Conservation (phyloP, 768 basidiomycete genomes). For the Russula emetica region DNA sequence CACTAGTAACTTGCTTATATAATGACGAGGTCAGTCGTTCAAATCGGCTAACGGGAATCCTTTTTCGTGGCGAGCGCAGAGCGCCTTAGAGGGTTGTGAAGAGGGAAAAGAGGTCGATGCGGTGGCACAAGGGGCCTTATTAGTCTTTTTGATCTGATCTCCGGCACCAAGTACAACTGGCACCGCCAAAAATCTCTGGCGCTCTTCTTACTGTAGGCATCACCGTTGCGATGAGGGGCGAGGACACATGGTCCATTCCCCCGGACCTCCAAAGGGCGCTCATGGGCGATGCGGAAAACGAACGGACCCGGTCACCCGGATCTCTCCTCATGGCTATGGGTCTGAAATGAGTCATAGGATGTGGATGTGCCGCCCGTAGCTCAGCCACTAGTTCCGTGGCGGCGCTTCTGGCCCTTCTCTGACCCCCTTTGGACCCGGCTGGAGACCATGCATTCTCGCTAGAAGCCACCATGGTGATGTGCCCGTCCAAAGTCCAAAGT, state of each 20-base stretch:
- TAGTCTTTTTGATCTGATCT: constrained; percentile 8
- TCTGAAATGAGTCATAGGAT: background rate
- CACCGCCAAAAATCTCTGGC: background rate
- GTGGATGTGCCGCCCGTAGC: background rate
- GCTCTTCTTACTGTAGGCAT: background rate
- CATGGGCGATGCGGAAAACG: background rate
- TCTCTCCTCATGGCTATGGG: background rate
- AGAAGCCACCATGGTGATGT: no score
- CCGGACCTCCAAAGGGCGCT: background rate
- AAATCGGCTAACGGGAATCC: constrained; percentile 44
- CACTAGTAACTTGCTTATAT: constrained; percentile 45
- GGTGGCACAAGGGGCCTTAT: background rate
- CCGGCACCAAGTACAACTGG: background rate
- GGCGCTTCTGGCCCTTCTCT: background rate
- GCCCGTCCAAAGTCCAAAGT: no score
- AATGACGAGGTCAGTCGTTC: constrained; percentile 67
- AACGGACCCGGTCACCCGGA: no score
- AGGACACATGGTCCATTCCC: background rate
- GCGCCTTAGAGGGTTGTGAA: constrained; percentile 10
- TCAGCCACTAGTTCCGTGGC: background rate
- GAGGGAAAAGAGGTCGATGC: no score
- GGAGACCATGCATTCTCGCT: background rate
- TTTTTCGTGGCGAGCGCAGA: constrained; percentile 16
- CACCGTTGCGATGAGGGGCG: background rate
- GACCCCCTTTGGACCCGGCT: background rate